These are phyloP conservation scores for Backusella tuberculispora DNA, from an alignment of 192 early-diverging fungal genomes.

Conservation along the genomic window DNA sequence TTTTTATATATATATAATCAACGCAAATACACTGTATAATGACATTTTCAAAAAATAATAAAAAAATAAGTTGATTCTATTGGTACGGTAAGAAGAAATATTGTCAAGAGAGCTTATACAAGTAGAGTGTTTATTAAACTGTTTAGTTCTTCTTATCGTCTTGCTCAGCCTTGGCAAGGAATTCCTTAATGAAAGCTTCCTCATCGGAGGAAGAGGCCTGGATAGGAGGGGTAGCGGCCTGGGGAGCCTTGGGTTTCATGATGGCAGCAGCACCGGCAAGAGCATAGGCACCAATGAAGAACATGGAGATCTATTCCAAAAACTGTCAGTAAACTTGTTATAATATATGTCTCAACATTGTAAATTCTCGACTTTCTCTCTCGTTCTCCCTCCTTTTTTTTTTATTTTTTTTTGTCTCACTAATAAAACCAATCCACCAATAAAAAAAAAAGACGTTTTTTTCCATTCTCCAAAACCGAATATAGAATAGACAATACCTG, in stretches of 20 bases:
- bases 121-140: background rate
- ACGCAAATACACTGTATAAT: background rate
- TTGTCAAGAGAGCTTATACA: background rate
- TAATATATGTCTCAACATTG: background rate
- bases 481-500: slow-evolving; percentile 25
- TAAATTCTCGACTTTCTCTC: background rate
- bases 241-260: slow-evolving; percentile 36
- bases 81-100: background rate
- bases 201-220: slow-evolving; percentile 48
- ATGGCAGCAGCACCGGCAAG: slow-evolving; percentile 20
- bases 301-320: slow-evolving; percentile 40
- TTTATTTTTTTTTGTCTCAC: background rate
- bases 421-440: too few species aligned
- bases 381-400: background rate
- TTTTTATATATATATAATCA: background rate
- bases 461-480: background rate
- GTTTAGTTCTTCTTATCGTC: slow-evolving; percentile 39
- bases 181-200: slow-evolving; percentile 54
- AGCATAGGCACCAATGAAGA: slow-evolving; percentile 44
- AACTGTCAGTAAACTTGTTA: background rate
- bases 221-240: slow-evolving; percentile 45
- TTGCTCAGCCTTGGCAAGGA: slow-evolving; percentile 43
- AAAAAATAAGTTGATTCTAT: background rate
- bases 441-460: background rate
- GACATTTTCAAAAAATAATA: too few species aligned